A percentile compares a stretch with the other conserved stretches of the same genome.
Conservation (phyloP, 2,329 filamentous ascomycete genomes). For the Pseudofabraea citricarpa region DNA sequence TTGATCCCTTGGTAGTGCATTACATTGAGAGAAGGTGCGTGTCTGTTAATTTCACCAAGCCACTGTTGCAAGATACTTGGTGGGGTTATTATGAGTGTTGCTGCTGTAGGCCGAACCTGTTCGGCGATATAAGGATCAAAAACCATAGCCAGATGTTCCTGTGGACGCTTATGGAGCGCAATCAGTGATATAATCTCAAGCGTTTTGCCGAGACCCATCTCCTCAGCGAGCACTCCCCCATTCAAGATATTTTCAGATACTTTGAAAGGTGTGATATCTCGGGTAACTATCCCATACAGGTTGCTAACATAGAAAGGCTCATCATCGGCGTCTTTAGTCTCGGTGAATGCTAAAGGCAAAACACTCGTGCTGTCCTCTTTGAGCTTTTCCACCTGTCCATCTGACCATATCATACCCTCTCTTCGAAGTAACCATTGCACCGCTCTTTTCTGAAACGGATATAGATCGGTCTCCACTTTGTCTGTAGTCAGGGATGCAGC, state of each 20-base stretch:
- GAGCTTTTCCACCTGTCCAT: constrained; percentile 4
- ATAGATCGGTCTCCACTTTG: constrained; percentile 48
- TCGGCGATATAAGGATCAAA: constrained; percentile 36
- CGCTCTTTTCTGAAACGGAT: constrained; percentile 68
- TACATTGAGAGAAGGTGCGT: constrained; percentile 53
- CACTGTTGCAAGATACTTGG: constrained; percentile 54
- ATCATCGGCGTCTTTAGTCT: constrained; percentile 40
- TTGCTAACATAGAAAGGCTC: constrained; percentile 52
- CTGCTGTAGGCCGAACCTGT: constrained; percentile 41
- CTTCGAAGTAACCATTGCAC: constrained; percentile 65
- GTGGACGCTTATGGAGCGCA: constrained; percentile 50
- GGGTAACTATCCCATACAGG: constrained; percentile 54
- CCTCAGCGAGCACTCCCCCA: constrained; percentile 59
- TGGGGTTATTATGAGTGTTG: constrained; percentile 59
- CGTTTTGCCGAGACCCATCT: constrained; percentile 82
- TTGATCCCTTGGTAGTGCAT: constrained; percentile 50
- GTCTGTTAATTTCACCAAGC: constrained; percentile 52
- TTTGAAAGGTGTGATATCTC: constrained; percentile 41
- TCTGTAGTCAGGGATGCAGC: constrained; percentile 37
- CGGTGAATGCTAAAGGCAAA: constrained; percentile 36
- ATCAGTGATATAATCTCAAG: constrained; percentile 70
- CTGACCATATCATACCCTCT: constrained; percentile 53
- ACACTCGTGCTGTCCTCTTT: neutral
- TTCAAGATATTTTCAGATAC: constrained; percentile 36
- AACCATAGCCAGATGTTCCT: constrained; percentile 6